A percentile compares a stretch with the other conserved stretches of the same genome.
These are phyloP conservation scores for Leptomonas pyrrhocoris DNA, from an alignment of 208 protist genomes.

Conservation along the genomic window DNA sequence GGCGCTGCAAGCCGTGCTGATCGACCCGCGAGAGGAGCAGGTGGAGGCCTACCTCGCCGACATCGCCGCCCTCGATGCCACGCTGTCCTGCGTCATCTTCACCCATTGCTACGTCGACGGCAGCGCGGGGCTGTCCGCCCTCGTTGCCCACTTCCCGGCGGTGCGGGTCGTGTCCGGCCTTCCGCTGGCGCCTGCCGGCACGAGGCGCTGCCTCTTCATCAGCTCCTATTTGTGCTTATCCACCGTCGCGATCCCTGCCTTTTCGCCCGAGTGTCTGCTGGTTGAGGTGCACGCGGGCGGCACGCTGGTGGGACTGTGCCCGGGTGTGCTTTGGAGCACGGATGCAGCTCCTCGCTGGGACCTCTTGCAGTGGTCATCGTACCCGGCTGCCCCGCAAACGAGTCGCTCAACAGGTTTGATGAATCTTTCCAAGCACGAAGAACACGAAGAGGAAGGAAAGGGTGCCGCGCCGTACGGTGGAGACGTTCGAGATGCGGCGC, in stretches of 20 bases:
- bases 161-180: constrained; percentile 37
- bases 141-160: constrained; percentile 31
- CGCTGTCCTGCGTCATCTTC: constrained; percentile 47
- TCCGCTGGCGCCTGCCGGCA: constrained; percentile 26
- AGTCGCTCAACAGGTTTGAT: background rate
- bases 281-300: constrained; percentile 55
- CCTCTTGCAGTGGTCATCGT: constrained; percentile 21
- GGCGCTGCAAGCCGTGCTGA: constrained; percentile 32
- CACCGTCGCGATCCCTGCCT: constrained; percentile 54
- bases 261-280: constrained; percentile 71
- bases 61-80: constrained; percentile 37
- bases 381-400: background rate
- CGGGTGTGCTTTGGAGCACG: constrained; percentile 57
- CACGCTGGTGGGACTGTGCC: constrained; percentile 54
- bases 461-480: background rate
- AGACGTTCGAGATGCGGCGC: constrained; percentile 15
- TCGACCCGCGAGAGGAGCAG: constrained; percentile 58
- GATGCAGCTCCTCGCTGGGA: constrained; percentile 68
- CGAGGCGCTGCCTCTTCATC: constrained; percentile 5
- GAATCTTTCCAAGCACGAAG: background rate
- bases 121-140: constrained; percentile 40
- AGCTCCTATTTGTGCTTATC: constrained; percentile 33
- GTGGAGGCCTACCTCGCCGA: constrained; percentile 44
- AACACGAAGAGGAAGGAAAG: background rate
- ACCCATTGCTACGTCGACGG: constrained; percentile 81